Evolutionary conservation across 805 yeast species (phyloP).

Genomic region (Sungouiella blattae): DNA sequence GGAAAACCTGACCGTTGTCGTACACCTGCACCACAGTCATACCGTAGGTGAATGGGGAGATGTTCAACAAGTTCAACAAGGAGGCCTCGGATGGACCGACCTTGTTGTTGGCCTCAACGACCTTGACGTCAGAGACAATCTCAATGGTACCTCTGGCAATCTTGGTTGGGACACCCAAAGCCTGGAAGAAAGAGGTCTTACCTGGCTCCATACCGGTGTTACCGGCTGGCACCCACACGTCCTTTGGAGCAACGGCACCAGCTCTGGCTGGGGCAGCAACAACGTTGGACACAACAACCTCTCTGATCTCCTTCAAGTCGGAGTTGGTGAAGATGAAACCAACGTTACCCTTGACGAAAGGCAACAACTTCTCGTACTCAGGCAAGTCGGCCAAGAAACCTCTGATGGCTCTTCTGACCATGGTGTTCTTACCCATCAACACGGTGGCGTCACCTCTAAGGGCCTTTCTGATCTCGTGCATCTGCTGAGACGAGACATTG

Average conservation of each 20-base stretch:
- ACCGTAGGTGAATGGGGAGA: conserved; percentile 99
- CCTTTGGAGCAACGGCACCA: conserved; percentile 98
- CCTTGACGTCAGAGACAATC: conserved; percentile 95
- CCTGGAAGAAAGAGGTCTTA: conserved; percentile 99
- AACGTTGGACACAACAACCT: conserved; percentile 80
- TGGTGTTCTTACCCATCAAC: conserved; percentile 99
- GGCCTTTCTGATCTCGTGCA: conserved; percentile 98
- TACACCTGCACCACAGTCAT: conserved; percentile 93
- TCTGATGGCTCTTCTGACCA: conserved; percentile 99
- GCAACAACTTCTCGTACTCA: conserved; percentile 92
- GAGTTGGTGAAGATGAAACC: conserved; percentile 99
- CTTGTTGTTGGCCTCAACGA: conserved; percentile 77
- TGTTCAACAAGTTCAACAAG: conserved; percentile 98
- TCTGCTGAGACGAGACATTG: conserved; percentile 99
- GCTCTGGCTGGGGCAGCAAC: conserved; percentile 99
- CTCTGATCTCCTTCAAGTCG: conserved; percentile 91
- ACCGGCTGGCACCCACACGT: conserved; percentile 97
- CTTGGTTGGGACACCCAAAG: conserved; percentile 99
- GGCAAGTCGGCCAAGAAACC: conserved; percentile 91
- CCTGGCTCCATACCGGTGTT: conserved; percentile 99
- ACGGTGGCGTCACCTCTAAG: conserved; percentile 94
- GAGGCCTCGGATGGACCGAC: conserved; percentile 99
- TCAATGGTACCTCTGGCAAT: conserved; percentile 99
- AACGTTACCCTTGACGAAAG: conserved; percentile 95
- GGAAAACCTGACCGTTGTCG: conserved; percentile 98